Conservation (phyloP, 768 basidiomycete genomes). For the Lactifluus echinatus region DNA sequence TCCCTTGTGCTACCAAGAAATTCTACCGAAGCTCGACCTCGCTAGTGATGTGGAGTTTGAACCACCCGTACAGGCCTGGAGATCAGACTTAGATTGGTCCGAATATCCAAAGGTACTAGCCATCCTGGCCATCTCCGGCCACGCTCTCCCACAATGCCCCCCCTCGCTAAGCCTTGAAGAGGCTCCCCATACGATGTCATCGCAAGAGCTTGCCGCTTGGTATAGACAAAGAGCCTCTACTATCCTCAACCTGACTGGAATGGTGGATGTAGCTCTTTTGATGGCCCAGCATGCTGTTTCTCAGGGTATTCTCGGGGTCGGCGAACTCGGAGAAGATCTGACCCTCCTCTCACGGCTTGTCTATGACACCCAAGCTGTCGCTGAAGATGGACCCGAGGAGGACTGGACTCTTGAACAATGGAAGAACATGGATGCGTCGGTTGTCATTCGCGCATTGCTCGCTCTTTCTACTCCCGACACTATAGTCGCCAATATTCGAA, state of each 20-base stretch:
- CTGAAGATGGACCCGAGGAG: conserved; percentile 35
- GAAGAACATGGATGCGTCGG: conserved; percentile 54
- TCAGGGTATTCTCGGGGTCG: conserved; percentile 65
- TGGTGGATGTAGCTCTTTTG: conserved; percentile 71
- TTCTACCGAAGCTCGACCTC: conserved; percentile 57
- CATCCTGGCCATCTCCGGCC: conserved; percentile 31
- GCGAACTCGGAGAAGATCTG: conserved; percentile 86
- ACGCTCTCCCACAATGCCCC: neutral
- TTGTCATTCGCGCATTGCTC: conserved; percentile 70
- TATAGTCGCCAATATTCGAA: conserved; percentile 57
- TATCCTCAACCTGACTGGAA: conserved; percentile 58
- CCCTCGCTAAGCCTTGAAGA: conserved; percentile 2
- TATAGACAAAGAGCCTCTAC: conserved; percentile 57
- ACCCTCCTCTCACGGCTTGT: conserved; percentile 78
- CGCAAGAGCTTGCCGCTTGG: conserved; percentile 58
- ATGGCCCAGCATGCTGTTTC: conserved; percentile 83
- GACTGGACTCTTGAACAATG: conserved; percentile 76
- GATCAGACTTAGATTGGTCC: conserved; percentile 48
- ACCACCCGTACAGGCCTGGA: conserved; percentile 35
- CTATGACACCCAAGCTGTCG: conserved; percentile 61
- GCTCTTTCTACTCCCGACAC: conserved; percentile 56
- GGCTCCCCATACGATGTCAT: conserved; percentile 31
- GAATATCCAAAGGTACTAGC: conserved; percentile 40
- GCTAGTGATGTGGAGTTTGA: conserved; percentile 37
- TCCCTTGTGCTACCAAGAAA: conserved; percentile 48